A percentile compares a stretch with the other conserved stretches of the same genome.
Evolutionary conservation across 2,329 filamentous ascomycete genomes (phyloP).

Genomic region (Colletotrichum sp.): DNA sequence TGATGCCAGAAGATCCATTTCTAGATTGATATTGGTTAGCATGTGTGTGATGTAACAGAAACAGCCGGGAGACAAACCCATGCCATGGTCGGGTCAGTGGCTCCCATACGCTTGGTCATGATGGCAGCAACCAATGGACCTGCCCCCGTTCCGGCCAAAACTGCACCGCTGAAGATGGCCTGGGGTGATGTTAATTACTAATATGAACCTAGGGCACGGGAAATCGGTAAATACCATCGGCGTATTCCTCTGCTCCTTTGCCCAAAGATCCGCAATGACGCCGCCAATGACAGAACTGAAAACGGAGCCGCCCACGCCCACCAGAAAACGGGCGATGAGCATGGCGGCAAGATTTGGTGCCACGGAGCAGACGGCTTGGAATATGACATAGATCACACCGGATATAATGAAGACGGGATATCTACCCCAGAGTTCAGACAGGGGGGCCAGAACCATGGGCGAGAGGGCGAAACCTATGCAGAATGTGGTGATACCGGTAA

Average conservation of each 20-base stretch:
- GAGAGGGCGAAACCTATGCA: constrained; percentile 81
- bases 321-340: constrained; percentile 76
- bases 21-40: constrained; percentile 53
- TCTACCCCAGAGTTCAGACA: constrained; percentile 87
- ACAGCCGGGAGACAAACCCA: neutral
- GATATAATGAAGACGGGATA: constrained; percentile 81
- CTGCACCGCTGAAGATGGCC: constrained; percentile 80
- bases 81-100: constrained; percentile 34
- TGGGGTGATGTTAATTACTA: neutral
- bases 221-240: constrained; percentile 64
- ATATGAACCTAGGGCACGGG: neutral
- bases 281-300: constrained; percentile 95
- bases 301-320: constrained; percentile 76
- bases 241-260: constrained; percentile 78
- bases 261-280: constrained; percentile 86
- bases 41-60: neutral
- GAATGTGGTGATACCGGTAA: constrained; percentile 81
- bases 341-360: constrained; percentile 75
- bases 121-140: constrained; percentile 77
- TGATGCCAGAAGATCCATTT: constrained; percentile 92
- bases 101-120: constrained; percentile 66
- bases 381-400: constrained; percentile 73
- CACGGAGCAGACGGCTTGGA: constrained; percentile 75
- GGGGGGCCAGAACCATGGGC: constrained; percentile 87
- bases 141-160: constrained; percentile 78